Conservation (phyloP, 106 monocot genomes). For the Acorus gramineus region DNA sequence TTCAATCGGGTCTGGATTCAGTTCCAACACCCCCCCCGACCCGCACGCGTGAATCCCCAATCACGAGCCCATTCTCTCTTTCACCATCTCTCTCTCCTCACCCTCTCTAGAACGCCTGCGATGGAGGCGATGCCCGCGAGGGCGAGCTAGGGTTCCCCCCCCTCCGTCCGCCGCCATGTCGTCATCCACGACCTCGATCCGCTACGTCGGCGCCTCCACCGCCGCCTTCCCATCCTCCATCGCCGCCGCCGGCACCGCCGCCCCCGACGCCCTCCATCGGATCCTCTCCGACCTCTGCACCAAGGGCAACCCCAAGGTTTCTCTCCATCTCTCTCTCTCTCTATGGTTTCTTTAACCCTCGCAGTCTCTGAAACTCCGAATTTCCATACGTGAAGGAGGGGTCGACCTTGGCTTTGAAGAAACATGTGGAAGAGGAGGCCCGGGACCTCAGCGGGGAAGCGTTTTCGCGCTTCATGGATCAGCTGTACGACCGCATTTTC, state of each 20-base stretch:
- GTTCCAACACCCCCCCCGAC: too few species aligned
- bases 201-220: slow-evolving; percentile 8
- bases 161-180: slow-evolving; percentile 10
- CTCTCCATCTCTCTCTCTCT: too few species aligned
- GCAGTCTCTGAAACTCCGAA: too few species aligned
- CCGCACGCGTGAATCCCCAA: too few species aligned
- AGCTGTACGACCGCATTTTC: slow-evolving; percentile 75
- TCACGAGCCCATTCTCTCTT: too few species aligned
- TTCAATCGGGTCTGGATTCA: too few species aligned
- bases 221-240: neutral
- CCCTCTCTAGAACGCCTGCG: too few species aligned
- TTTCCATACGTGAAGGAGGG: slow-evolving; percentile 31
- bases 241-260: slow-evolving; percentile 4
- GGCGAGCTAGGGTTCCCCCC: too few species aligned
- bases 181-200: slow-evolving; percentile 6
- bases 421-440: slow-evolving; percentile 73
- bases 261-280: slow-evolving; percentile 31
- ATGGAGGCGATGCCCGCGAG: too few species aligned
- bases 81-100: too few species aligned
- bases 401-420: slow-evolving; percentile 33
- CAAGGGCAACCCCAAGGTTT: slow-evolving; percentile 35
- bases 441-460: slow-evolving; percentile 78
- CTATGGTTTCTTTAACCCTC: too few species aligned
- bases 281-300: slow-evolving; percentile 52
- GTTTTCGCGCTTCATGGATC: slow-evolving; percentile 94